These are phyloP conservation scores for Hypoxylon sp. DNA, from an alignment of 2,329 filamentous ascomycete species.

Conservation along the genomic window DNA sequence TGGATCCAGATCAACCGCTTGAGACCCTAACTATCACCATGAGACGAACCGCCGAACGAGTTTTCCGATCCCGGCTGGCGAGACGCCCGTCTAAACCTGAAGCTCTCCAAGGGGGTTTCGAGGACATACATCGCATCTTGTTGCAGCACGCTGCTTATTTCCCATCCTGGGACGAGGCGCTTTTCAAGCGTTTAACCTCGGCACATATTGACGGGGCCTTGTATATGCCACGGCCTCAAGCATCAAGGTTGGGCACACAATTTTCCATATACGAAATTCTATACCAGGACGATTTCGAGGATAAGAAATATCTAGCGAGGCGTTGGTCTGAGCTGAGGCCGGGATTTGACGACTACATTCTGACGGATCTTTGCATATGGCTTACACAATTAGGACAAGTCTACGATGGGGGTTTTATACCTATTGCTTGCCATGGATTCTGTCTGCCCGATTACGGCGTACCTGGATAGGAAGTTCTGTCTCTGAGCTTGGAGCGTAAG, in stretches of 20 bases:
- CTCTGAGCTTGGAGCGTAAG: neutral
- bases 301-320: conserved; percentile 2
- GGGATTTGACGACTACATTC: conserved; percentile 7
- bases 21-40: conserved; percentile 28
- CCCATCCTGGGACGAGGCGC: conserved; percentile 4
- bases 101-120: neutral
- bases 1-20: conserved; percentile 32
- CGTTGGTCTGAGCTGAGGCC: neutral
- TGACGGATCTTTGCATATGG: conserved; percentile 20
- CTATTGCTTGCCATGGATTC: conserved; percentile 30
- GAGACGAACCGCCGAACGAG: neutral
- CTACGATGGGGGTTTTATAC: neutral
- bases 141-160: conserved; percentile 22
- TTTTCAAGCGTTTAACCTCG: too few species aligned
- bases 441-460: conserved; percentile 32
- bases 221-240: neutral
- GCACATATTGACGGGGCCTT: conserved; percentile 1
- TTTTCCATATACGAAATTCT: conserved; percentile 30
- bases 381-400: conserved; percentile 1
- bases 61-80: conserved; percentile 20
- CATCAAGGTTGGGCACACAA: conserved; percentile 2
- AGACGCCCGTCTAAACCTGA: conserved; percentile 13
- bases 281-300: neutral
- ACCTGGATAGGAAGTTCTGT: neutral
- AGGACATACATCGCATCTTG: conserved; percentile 9